Conservation (phyloP, 2,329 filamentous ascomycete species). For the Phyllosticta citriasiana region DNA sequence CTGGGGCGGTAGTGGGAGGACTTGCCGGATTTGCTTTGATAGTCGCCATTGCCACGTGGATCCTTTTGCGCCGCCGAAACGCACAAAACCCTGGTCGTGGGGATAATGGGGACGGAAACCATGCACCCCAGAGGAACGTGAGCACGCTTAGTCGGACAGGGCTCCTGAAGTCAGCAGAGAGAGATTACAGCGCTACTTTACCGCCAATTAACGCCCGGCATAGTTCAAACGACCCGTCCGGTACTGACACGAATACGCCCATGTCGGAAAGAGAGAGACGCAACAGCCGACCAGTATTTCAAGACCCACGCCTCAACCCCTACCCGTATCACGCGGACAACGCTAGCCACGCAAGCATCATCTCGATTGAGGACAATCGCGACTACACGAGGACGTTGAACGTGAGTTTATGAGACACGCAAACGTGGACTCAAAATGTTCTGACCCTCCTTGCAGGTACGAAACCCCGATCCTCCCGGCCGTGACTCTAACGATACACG, state of each 20-base stretch:
- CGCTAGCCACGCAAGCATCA: slow-evolving; percentile 36
- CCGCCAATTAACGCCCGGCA: slow-evolving; percentile 18
- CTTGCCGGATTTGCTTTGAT: slow-evolving; percentile 28
- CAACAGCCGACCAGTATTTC: slow-evolving; percentile 35
- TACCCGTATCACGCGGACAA: slow-evolving; percentile 36
- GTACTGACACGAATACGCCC: slow-evolving; percentile 24
- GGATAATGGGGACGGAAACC: slow-evolving; percentile 13
- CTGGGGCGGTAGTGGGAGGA: slow-evolving; percentile 36
- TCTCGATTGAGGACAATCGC: slow-evolving; percentile 36
- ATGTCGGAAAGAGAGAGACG: slow-evolving; percentile 24
- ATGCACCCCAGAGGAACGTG: slow-evolving; percentile 30
- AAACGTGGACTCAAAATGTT: not conserved
- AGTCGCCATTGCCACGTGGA: slow-evolving; percentile 26
- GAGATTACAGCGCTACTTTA: slow-evolving; percentile 17
- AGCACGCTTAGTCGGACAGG: slow-evolving; percentile 41
- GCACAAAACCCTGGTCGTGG: slow-evolving; percentile 2
- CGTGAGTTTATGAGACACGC: slow-evolving; percentile 19
- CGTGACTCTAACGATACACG: not conserved
- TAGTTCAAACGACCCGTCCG: slow-evolving; percentile 18
- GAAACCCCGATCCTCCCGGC: slow-evolving; percentile 23
- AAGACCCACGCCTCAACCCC: slow-evolving; percentile 41
- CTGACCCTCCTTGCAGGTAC: slow-evolving; percentile 18
- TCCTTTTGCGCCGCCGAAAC: slow-evolving; percentile 25
- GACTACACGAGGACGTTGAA: slow-evolving; percentile 40
- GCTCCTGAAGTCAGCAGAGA: slow-evolving; percentile 26